Conservation (phyloP, 441 rosid species). For the Adansonia grandidieri region DNA sequence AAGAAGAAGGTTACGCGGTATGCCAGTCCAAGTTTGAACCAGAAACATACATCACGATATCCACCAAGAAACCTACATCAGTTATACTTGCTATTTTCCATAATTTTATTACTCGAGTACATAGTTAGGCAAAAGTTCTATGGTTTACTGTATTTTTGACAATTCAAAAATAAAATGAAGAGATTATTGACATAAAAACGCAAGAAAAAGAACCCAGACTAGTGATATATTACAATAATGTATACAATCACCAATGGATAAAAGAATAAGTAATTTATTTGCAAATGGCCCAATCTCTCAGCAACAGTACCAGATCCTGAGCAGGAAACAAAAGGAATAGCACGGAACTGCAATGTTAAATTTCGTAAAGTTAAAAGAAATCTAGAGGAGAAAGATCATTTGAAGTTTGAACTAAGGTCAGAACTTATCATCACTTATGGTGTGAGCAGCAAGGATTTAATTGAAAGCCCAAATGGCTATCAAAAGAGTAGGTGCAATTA, state of each 20-base stretch:
- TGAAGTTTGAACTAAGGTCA: background rate
- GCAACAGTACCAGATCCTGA: constrained; percentile 89
- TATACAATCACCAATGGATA: constrained; percentile 61
- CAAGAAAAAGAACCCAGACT: background rate
- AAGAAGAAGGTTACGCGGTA: background rate
- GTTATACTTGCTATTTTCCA: background rate
- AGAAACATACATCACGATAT: background rate
- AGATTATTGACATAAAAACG: background rate
- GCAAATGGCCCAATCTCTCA: constrained; percentile 85
- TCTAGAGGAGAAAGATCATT: background rate
- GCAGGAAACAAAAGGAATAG: constrained; percentile 90
- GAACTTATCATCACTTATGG: background rate
- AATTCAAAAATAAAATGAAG: background rate
- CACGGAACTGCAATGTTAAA: constrained; percentile 58
- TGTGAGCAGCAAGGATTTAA: background rate
- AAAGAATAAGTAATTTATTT: too few species aligned
- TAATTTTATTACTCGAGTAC: background rate
- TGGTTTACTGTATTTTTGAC: background rate
- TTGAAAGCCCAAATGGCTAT: background rate
- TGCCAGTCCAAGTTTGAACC: constrained; percentile 28
- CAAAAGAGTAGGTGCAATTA: background rate
- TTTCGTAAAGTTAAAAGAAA: background rate
- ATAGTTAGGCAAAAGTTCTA: background rate
- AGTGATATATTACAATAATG: background rate
- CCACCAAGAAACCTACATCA: background rate